A percentile compares a stretch with the other conserved stretches of the same genome.
These are phyloP conservation scores for Lactifluus pinguis DNA, from an alignment of 768 basidiomycete species.

Conservation along the genomic window DNA sequence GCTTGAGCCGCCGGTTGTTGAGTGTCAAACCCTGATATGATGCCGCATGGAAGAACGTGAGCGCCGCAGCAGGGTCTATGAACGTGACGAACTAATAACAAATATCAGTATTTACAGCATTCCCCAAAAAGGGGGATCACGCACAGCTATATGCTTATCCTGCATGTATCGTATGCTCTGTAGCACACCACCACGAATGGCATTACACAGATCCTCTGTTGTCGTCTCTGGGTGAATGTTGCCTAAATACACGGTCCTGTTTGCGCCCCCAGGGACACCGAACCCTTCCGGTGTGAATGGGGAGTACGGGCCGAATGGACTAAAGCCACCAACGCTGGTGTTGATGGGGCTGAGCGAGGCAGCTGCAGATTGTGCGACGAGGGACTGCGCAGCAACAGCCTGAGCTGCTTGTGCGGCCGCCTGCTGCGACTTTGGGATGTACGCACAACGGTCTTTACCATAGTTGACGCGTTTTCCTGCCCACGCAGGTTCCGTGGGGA, in stretches of 20 bases:
- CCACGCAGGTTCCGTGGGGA: slow-evolving; percentile 90
- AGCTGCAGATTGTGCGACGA: slow-evolving; percentile 43
- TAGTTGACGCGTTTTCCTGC: slow-evolving; percentile 95
- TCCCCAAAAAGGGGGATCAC: slow-evolving; percentile 25
- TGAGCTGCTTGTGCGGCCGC: slow-evolving; percentile 81
- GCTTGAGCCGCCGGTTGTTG: slow-evolving; percentile 89
- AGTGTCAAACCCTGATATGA: slow-evolving; percentile 83
- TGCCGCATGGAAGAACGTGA: slow-evolving; percentile 91
- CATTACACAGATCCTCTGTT: slow-evolving; percentile 91
- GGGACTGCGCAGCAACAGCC: slow-evolving; percentile 75
- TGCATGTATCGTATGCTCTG: slow-evolving; percentile 94
- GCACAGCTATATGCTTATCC: slow-evolving; percentile 93
- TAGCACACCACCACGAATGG: slow-evolving; percentile 91
- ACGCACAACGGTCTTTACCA: slow-evolving; percentile 97
- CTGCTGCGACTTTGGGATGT: slow-evolving; percentile 92
- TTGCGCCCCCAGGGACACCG: slow-evolving; percentile 49
- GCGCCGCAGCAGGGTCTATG: slow-evolving; percentile 86
- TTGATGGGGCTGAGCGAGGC: slow-evolving; percentile 28
- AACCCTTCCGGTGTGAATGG: slow-evolving; percentile 39
- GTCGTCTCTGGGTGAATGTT: slow-evolving; percentile 96
- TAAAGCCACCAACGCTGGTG: slow-evolving; percentile 24
- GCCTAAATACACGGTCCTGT: slow-evolving; percentile 91
- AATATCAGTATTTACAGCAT: neutral
- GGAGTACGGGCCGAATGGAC: slow-evolving; percentile 43
- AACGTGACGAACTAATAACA: slow-evolving; percentile 81